These are phyloP conservation scores for Geum urbanum DNA, from an alignment of 306 rosid species.

Conservation along the genomic window DNA sequence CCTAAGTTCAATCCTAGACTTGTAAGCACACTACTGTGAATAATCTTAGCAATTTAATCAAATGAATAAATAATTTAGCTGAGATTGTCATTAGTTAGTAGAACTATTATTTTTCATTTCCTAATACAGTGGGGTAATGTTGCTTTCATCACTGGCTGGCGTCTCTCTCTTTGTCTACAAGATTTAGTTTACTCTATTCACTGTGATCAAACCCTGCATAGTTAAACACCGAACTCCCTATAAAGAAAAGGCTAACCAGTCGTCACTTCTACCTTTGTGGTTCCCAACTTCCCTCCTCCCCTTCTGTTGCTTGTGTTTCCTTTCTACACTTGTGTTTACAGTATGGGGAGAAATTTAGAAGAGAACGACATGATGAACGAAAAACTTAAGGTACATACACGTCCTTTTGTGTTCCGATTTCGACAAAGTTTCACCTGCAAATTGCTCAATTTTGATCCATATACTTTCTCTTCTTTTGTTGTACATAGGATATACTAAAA, in stretches of 20 bases:
- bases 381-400: conserved; percentile 21
- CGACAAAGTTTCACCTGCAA: neutral
- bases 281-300: neutral
- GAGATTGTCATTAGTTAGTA: neutral
- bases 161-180: conserved; percentile 19
- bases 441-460: neutral
- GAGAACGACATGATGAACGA: conserved; percentile 22
- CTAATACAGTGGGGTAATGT: conserved; percentile 12
- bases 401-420: neutral
- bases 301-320: neutral
- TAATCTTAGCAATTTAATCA: neutral
- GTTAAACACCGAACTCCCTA: neutral
- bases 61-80: neutral
- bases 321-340: neutral
- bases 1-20: neutral
- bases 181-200: conserved; percentile 7
- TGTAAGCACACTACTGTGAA: neutral
- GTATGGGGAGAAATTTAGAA: conserved; percentile 20
- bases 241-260: conserved; percentile 2
- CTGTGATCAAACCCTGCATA: conserved; percentile 2
- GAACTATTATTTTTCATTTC: neutral
- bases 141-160: conserved; percentile 20
- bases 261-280: conserved; percentile 4
- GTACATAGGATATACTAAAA: conserved; percentile 15
- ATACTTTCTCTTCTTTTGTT: neutral